Evolutionary conservation across 805 yeast genomes (phyloP).

Genomic region (Yueomyces sinensis): DNA sequence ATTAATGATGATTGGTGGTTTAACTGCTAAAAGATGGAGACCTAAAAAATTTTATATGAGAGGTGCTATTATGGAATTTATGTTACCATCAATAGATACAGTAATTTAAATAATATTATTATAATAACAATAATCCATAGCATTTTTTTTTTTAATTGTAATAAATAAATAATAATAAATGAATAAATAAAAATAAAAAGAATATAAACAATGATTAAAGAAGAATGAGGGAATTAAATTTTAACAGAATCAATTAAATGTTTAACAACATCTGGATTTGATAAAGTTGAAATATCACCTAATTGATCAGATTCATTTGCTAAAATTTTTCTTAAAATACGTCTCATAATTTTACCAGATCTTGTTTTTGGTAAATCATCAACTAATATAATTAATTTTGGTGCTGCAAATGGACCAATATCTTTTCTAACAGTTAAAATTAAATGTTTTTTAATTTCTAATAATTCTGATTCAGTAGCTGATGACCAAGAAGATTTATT

Average conservation of each 20-base stretch:
- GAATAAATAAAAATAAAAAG: neutral
- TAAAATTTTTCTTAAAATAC: constrained; percentile 64
- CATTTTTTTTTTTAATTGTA: too few species aligned
- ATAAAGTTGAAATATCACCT: constrained; percentile 67
- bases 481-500: constrained; percentile 21
- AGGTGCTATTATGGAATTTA: constrained; percentile 18
- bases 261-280: constrained; percentile 62
- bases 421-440: constrained; percentile 61
- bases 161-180: neutral
- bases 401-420: constrained; percentile 82
- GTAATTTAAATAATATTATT: constrained; percentile 5
- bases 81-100: constrained; percentile 17
- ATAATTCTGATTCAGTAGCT: constrained; percentile 31
- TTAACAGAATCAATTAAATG: constrained; percentile 46
- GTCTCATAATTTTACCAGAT: constrained; percentile 80
- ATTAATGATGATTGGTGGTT: constrained; percentile 17
- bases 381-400: constrained; percentile 58
- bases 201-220: neutral
- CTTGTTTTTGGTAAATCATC: constrained; percentile 76
- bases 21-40: constrained; percentile 7
- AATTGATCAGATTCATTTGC: constrained; percentile 69
- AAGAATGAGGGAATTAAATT: constrained; percentile 5
- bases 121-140: constrained; percentile 1
- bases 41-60: constrained; percentile 11
- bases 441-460: constrained; percentile 47